Base-by-base conservation (phyloP, 768 basidiomycete genomes). In the Podaxis mareebaensis region DNA sequence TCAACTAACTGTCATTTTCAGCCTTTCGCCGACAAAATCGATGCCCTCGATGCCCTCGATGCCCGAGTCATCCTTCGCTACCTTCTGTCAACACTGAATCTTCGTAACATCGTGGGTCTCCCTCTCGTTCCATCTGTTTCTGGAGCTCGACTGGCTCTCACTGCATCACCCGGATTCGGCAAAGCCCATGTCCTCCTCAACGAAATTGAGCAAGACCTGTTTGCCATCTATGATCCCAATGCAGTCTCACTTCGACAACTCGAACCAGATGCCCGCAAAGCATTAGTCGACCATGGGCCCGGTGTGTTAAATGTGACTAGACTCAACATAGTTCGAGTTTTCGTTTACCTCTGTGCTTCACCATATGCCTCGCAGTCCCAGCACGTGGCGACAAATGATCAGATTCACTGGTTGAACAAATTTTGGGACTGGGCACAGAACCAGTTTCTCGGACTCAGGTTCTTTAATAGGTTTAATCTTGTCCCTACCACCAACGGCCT, bases 401-500 rank as follows among this genome's bases (percentile, higher is more conserved):
- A 39, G 3, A 60, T 78, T 17, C 48, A 59, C 4, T 82, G 79
- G 78, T 61, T 82, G n/a, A 67, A 72, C 0, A 54, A 59, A 2
- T 83, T 83, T 63, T 85, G 83, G 83, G 40, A 54, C 2, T 84
- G 82, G 83, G 55, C 79, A n/a, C n/a, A n/a, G n/a, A n/a, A n/a
- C n/a, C n/a, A n/a, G n/a, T n/a, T n/a, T n/a, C n/a, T n/a, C n/a
- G n/a, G n/a, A n/a, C n/a, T n/a, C n/a, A n/a, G 66, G n/a, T 39
- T 55, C 54, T 39, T 8, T 24, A n/a, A 49, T 20, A 30, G 24
- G 5, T 55, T 70, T 1, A 71, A 66, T 26, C 65, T 81, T 12
- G 67, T 81, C 2, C 82, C 81, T 0, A 74, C 77, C 1, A 67
- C 66, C 8, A 63, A 66, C 7, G 73, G 75, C 5, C 56, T 79